phyloP scores from a whole-genome alignment of 495 filamentous ascomycete species.

The Podospora anserina region DNA sequence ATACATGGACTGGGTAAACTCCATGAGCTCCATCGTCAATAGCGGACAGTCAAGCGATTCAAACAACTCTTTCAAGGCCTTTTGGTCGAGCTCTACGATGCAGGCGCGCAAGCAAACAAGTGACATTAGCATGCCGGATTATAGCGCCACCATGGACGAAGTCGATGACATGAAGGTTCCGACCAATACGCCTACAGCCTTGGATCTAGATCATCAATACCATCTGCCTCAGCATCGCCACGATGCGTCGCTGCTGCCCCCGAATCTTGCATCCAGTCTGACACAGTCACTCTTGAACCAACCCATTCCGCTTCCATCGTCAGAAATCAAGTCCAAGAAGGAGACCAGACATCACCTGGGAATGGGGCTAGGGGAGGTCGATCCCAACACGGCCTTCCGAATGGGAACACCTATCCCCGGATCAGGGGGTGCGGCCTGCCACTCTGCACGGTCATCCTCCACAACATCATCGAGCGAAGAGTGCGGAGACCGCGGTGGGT shows the following conservation, averaged over 20 bases:
- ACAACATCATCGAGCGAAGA: background rate
- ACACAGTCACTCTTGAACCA: slow-evolving; percentile 46
- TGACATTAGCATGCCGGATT: slow-evolving; percentile 45
- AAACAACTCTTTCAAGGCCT: background rate
- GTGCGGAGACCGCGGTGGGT: background rate
- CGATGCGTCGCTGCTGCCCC: slow-evolving; percentile 20
- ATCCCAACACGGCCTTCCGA: slow-evolving; percentile 11
- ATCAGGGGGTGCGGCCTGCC: slow-evolving; percentile 31
- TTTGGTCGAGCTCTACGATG: slow-evolving; percentile 10
- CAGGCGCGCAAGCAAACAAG: slow-evolving; percentile 26
- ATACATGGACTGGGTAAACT: slow-evolving; percentile 35
- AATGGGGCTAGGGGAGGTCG: slow-evolving; percentile 9
- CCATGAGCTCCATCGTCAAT: slow-evolving; percentile 19
- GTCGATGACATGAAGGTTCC: slow-evolving; percentile 36
- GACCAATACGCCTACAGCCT: slow-evolving; percentile 37
- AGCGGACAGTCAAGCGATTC: slow-evolving; percentile 23
- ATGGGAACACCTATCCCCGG: slow-evolving; percentile 21
- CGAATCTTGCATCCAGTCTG: slow-evolving; percentile 39
- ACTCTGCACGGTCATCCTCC: slow-evolving; percentile 11
- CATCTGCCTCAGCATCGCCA: slow-evolving; percentile 7
- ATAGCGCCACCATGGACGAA: slow-evolving; percentile 35
- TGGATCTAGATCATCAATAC: slow-evolving; percentile 15
- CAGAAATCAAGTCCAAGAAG: slow-evolving; percentile 41
- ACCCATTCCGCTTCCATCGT: slow-evolving; percentile 36
- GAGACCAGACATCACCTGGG: slow-evolving; percentile 30